Evolutionary conservation across 2,329 filamentous ascomycete species (phyloP), one percentile per base, ranked within the genome.

Genomic region (Penicillium frequentans): DNA sequence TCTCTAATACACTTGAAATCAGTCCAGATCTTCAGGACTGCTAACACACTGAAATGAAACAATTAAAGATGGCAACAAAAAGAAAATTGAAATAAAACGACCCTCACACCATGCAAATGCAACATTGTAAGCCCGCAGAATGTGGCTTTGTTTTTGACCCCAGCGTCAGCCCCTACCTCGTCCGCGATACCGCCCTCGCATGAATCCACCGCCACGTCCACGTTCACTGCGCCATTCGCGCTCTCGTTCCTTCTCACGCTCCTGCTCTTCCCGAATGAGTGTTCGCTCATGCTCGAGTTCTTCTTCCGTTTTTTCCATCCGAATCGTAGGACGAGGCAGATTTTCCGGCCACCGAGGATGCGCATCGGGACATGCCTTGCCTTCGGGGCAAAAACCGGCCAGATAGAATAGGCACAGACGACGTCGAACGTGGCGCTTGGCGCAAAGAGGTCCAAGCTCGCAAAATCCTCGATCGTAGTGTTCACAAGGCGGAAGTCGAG

Each of bases 401-500:
- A 98, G 80, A 71, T 96, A 99, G 73, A 89, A 96, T 1, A 82
- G 82, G 72, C 95, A 99, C 7, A 96, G 74, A 63, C 84, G 87
- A 62, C 90, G 87, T 58, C 92, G 86, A 55, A 96, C 88, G 76
- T 99, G 95, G 65, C 93, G 90, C 77, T 96, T 92, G 24, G 89
- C 86, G 75, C 95, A 99, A 57, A 85, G 78, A 1, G 93, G 92
- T 0, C 95, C 95, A 10, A 98, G 83, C 19, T 91, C 91, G 69
- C 95, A 99, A 79, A 98, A 98, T 2, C 95, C 95, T 65, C 89
- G 87, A 60, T 97, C 92, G 79, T 97, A 99, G 76, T 96, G 90
- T 62, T 91, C 90, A 68, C 92, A 96, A 1, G 90, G 87, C 26
- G 87, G 90, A 66, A 91, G 80, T 70, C 91, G 88, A 59, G 89